Evolutionary conservation across 129 eudicot species (phyloP), one percentile per base, ranked within the genome.

Genomic region (Lactuca sativa): DNA sequence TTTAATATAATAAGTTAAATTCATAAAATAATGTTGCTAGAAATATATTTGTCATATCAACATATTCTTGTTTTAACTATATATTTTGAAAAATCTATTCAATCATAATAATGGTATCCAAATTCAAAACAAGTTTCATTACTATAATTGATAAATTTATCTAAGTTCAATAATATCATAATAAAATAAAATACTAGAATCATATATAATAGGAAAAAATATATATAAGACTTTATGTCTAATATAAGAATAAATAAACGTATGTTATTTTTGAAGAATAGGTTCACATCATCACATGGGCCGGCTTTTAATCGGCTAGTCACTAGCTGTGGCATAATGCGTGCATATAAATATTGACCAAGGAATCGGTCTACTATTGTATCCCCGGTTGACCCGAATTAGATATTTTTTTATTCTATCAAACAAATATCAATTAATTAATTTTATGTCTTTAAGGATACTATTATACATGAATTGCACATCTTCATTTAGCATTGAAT

Each of bases 281-380:
- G 62, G 62, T 57, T 57, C 62, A 30, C 14, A 25, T 25, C 38
- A 34, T 57, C 62, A 30, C 14, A 25, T 25, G 62, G 61, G 62
- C 62, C 62, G 62, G 38, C 33, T 9, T 57, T 25, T 57, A 21
- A 25, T 12, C 15, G 52, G 15, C 15, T 47, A 2, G 52, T 2
- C 4, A 44, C 13, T 44, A 2, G 30, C 30, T 25, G 13, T 9
- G 13, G 51, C 51, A 2, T 44, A 44, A 36, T 36, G 6, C 18
- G 58, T 53, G 58, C 9, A 16, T n/a, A 13, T 55, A 18, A 56
- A 56, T 56, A 56, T 56, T 56, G 61, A 56, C 61, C 14, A 12
- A 21, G 14, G 36, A 21, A 2, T 18, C 5, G 61, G 61, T 56
- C 61, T 12, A 18, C 36, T 56, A 17, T 43, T 43, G 49, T 40